Conservation (phyloP, 495 filamentous ascomycete genomes). For the Staphylotrichum tortipilum region DNA sequence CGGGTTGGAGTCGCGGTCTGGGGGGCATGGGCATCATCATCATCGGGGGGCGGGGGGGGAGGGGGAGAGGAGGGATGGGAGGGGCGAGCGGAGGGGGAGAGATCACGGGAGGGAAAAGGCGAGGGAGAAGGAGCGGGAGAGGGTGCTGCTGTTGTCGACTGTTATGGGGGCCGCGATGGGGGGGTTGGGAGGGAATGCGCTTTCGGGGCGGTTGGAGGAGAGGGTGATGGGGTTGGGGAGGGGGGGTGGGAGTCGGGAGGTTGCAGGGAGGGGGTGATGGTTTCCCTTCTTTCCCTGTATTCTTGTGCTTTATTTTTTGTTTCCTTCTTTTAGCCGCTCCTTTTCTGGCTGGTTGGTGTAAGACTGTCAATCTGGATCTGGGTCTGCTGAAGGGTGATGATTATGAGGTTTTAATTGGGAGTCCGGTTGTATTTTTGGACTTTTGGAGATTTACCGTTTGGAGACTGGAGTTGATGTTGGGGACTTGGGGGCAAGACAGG, state of each 20-base stretch:
- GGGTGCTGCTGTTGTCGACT: conserved; percentile 26
- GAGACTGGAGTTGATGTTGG: too few species aligned
- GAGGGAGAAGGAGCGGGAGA: conserved; percentile 3
- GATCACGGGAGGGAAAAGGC: conserved; percentile 4
- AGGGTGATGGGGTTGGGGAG: conserved; percentile 21
- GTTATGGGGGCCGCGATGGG: conserved; percentile 39
- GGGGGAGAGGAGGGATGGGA: conserved; percentile 2
- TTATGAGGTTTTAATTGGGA: too few species aligned
- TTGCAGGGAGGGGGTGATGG: background rate
- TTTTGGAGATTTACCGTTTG: too few species aligned
- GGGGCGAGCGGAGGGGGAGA: background rate
- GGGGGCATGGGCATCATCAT: background rate
- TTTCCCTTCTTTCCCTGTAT: too few species aligned
- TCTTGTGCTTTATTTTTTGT: too few species aligned
- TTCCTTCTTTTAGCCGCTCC: too few species aligned
- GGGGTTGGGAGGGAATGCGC: conserved; percentile 38
- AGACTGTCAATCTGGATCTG: too few species aligned
- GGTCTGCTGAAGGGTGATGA: too few species aligned
- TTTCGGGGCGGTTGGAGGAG: too few species aligned
- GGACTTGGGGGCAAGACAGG: too few species aligned
- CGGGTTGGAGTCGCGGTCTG: background rate
- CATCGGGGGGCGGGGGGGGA: background rate
- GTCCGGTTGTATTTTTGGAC: too few species aligned
- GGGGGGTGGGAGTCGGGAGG: background rate
- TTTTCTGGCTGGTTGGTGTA: too few species aligned